Evolutionary conservation across 2,329 filamentous ascomycete species (phyloP), one percentile per base, ranked within the genome.

Genomic region (Neophaeococcomyces aloes): DNA sequence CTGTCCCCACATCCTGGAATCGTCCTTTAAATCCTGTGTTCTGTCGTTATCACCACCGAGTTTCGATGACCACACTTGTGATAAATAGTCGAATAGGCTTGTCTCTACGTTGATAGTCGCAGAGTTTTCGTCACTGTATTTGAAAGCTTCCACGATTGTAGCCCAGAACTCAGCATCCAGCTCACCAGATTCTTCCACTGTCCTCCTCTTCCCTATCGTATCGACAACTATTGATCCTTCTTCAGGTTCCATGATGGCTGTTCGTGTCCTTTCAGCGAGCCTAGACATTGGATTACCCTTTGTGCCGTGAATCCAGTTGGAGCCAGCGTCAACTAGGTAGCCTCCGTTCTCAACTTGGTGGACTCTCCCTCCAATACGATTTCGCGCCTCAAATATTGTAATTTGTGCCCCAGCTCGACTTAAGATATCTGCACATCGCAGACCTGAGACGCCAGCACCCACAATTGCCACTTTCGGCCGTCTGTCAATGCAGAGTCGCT

Each of bases 221-320:
- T 74, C 68, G 44, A 74, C 68, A 0, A 75, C 52, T 2, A 64
- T 56, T 47, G 69, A 67, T 6, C 62, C 59, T n/a, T 74, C 72
- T 45, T 74, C 70, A 59, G 71, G 74, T 34, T 66, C 67, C 55
- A 73, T 65, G 2, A 71, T 62, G 7, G 60, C 50, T 0, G 74
- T 77, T 8, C 64, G 59, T 1, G 75, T 76, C 44, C 66, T 57
- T 46, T 67, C 63, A 11, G 75, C 76, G n/a, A 81, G 64, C 11
- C 69, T 61, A 38, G 71, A 61, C 17, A 81, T 77, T 0, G 77
- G 76, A 51, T 79, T 80, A 31, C 72, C 61, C 2, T 72, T 63
- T 1, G 72, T 74, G 13, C 76, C 77, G 56, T 81, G 77, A 38
- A 80, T 79, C 76, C 76, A 80, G 50, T 79, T 80, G 1, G 77